Evolutionary conservation across 2,329 filamentous ascomycete genomes (phyloP).

Genomic region (Stachybotrys elegans): DNA sequence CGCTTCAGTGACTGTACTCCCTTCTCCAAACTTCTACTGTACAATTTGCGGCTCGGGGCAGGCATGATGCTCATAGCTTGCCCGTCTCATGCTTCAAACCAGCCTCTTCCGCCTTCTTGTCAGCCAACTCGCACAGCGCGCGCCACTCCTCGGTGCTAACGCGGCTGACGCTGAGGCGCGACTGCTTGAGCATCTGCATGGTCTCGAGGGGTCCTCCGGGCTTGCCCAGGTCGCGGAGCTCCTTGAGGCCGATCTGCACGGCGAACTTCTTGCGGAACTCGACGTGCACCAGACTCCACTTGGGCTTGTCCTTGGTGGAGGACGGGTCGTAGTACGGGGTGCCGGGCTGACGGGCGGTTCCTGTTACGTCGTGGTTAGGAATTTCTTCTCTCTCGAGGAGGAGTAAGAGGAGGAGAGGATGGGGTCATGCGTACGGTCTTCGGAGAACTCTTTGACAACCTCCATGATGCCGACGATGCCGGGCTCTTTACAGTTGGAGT

Average conservation of each 20-base stretch:
- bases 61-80: slow-evolving; percentile 1
- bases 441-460: slow-evolving; percentile 76
- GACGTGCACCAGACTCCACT: slow-evolving; percentile 86
- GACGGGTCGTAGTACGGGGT: slow-evolving; percentile 78
- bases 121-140: slow-evolving; percentile 50
- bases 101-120: slow-evolving; percentile 33
- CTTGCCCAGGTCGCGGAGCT: slow-evolving; percentile 61
- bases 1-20: too few species aligned
- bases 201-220: slow-evolving; percentile 54
- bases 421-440: slow-evolving; percentile 56
- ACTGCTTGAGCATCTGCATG: slow-evolving; percentile 80
- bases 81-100: slow-evolving; percentile 30
- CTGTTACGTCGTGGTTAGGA: slow-evolving; percentile 13
- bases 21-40: too few species aligned
- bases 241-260: slow-evolving; percentile 62
- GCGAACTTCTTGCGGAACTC: slow-evolving; percentile 79
- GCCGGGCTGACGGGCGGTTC: slow-evolving; percentile 23
- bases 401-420: fast-evolving
- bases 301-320: slow-evolving; percentile 50
- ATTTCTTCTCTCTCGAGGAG: background rate
- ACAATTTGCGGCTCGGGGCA: too few species aligned
- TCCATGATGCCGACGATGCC: slow-evolving; percentile 87
- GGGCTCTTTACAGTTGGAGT: slow-evolving; percentile 86
- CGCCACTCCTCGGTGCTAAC: slow-evolving; percentile 63
- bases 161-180: slow-evolving; percentile 74